Evolutionary conservation across 257 asterid species (phyloP).

Genomic region (Ballota nigra): DNA sequence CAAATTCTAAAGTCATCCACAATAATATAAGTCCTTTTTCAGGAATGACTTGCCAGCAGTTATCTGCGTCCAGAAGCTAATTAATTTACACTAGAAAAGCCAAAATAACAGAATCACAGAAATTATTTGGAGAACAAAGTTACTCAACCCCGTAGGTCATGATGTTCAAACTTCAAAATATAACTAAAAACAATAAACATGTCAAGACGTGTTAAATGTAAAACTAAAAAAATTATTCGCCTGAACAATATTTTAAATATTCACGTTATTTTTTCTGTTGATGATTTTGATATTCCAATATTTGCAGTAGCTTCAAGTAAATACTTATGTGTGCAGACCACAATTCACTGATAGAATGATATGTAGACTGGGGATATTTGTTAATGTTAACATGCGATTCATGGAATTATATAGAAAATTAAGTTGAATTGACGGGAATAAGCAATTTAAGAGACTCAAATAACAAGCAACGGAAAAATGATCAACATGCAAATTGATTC

Average conservation of each 20-base stretch:
- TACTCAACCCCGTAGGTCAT: neutral
- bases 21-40: conserved; percentile 2
- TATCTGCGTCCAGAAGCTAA: conserved; percentile 5
- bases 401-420: neutral
- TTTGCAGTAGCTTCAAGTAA: conserved; percentile 10
- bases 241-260: neutral
- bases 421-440: neutral
- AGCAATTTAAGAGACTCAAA: neutral
- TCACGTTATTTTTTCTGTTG: conserved; percentile 5
- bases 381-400: neutral
- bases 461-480: neutral
- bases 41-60: conserved; percentile 5
- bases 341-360: neutral
- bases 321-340: neutral
- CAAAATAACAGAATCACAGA: neutral
- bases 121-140: conserved; percentile 5
- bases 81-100: conserved; percentile 2
- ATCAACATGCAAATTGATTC: neutral
- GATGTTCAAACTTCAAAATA: conserved; percentile 2
- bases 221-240: neutral
- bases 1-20: neutral
- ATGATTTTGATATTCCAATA: neutral
- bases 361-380: neutral
- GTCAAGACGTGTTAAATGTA: neutral
- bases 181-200: neutral